Conservation (phyloP, 2,329 filamentous ascomycete genomes). For the Pyrenophora tritici-repentis region DNA sequence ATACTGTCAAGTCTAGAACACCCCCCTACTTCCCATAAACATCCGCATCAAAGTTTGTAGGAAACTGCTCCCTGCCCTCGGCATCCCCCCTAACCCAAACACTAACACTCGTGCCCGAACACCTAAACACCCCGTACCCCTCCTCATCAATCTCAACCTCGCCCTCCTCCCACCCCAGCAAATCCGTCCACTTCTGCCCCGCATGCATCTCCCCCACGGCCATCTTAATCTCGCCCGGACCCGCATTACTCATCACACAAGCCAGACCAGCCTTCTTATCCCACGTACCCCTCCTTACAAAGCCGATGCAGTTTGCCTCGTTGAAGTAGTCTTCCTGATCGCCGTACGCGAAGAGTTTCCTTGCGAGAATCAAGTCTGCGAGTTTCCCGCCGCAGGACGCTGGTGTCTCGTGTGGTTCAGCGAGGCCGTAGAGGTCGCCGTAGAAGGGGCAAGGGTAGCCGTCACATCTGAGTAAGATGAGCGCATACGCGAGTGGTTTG, state of each 20-base stretch:
- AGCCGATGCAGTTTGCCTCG: conserved; percentile 64
- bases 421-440: conserved; percentile 70
- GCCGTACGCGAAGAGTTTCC: conserved; percentile 70
- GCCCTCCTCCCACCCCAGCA: conserved; percentile 60
- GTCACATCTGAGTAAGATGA: conserved; percentile 68
- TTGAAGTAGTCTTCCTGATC: conserved; percentile 68
- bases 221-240: conserved; percentile 61
- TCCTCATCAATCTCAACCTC: conserved; percentile 63
- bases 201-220: conserved; percentile 62
- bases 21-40: conserved; percentile 33
- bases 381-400: conserved; percentile 59
- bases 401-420: conserved; percentile 59
- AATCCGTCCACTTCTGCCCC: conserved; percentile 68
- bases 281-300: conserved; percentile 60
- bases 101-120: conserved; percentile 56
- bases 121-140: conserved; percentile 64
- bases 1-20: no score
- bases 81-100: conserved; percentile 66
- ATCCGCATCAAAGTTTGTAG: conserved; percentile 42
- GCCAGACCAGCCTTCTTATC: conserved; percentile 53
- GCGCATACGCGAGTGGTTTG: conserved; percentile 72
- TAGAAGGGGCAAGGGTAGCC: conserved; percentile 73
- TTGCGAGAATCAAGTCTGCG: conserved; percentile 63
- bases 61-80: conserved; percentile 50
- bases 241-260: conserved; percentile 58